A percentile compares a stretch with the other conserved stretches of the same genome.
These are phyloP conservation scores for Tuber aestivum DNA, from an alignment of 495 filamentous ascomycete genomes.

Conservation along the genomic window DNA sequence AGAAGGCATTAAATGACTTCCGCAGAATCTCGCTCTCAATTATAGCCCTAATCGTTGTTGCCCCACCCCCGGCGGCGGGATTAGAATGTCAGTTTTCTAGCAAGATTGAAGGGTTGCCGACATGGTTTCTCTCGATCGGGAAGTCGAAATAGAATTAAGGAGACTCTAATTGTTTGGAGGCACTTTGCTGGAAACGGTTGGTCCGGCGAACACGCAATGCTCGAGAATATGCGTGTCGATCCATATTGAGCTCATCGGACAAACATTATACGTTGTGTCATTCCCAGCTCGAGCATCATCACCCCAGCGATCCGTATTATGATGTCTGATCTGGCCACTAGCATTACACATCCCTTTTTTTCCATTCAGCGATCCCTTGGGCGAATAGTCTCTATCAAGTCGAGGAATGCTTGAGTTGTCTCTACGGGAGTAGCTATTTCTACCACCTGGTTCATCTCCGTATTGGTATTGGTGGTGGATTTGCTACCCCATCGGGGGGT, in stretches of 20 bases:
- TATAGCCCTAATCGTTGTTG: conserved; percentile 47
- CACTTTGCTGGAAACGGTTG: conserved; percentile 42
- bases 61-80: conserved; percentile 39
- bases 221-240: conserved; percentile 49
- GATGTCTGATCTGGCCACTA: conserved; percentile 49
- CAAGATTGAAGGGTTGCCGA: conserved; percentile 49
- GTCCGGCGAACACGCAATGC: conserved; percentile 47
- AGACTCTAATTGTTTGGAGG: conserved; percentile 45
- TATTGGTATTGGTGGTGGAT: conserved; percentile 57
- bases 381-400: conserved; percentile 45
- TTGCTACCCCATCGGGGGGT: conserved; percentile 52
- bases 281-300: conserved; percentile 49
- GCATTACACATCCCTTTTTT: conserved; percentile 49
- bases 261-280: conserved; percentile 48
- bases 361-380: conserved; percentile 45
- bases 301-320: conserved; percentile 52
- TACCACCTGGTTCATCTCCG: conserved; percentile 57
- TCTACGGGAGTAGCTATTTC: conserved; percentile 47
- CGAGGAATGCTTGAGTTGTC: conserved; percentile 44
- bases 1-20: conserved; percentile 45
- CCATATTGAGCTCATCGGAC: conserved; percentile 51
- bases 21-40: conserved; percentile 51
- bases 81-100: conserved; percentile 50
- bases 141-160: conserved; percentile 49
- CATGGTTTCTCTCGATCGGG: conserved; percentile 45